phyloP scores from a whole-genome alignment of 2,329 filamentous ascomycete genomes.

The Teratosphaeria epicoccoides region DNA sequence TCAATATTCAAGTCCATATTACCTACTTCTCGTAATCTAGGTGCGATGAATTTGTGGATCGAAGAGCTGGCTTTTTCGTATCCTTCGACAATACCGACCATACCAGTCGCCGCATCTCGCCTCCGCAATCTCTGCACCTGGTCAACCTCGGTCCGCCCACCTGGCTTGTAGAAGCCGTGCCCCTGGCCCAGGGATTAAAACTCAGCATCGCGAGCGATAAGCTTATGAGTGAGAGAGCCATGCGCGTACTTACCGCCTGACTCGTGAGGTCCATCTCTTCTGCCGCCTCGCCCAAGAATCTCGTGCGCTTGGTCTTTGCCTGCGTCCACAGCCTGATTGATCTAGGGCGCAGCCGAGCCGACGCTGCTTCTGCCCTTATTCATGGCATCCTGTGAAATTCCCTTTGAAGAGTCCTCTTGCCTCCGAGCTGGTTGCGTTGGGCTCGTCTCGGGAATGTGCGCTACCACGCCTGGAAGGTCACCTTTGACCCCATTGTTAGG shows the following conservation, averaged over 20 bases:
- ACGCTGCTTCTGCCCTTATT: not conserved
- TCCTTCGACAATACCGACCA: no score
- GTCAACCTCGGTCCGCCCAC: not conserved
- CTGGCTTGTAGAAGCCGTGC: not conserved
- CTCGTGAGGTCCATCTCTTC: not conserved
- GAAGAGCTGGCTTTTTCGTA: no score
- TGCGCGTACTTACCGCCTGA: not conserved
- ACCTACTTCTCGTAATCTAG: no score
- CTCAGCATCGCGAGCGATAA: not conserved
- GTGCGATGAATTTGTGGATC: not conserved
- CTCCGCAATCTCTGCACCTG: not conserved
- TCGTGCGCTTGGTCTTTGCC: not conserved
- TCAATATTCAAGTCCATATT: no score
- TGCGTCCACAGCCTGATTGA: not conserved
- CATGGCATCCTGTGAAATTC: not conserved
- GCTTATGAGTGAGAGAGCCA: not conserved
- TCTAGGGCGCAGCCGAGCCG: not conserved
- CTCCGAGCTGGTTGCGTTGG: not conserved
- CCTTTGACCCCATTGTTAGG: not conserved
- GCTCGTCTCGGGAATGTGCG: not conserved
- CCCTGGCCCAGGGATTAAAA: not conserved
- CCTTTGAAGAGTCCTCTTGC: not conserved
- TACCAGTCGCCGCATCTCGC: not conserved
- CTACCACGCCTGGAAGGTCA: not conserved
- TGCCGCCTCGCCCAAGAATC: not conserved